A percentile compares a stretch with the other conserved stretches of the same genome.
phyloP scores from a whole-genome alignment of 495 filamentous ascomycete species.

The Tirmania nivea region DNA sequence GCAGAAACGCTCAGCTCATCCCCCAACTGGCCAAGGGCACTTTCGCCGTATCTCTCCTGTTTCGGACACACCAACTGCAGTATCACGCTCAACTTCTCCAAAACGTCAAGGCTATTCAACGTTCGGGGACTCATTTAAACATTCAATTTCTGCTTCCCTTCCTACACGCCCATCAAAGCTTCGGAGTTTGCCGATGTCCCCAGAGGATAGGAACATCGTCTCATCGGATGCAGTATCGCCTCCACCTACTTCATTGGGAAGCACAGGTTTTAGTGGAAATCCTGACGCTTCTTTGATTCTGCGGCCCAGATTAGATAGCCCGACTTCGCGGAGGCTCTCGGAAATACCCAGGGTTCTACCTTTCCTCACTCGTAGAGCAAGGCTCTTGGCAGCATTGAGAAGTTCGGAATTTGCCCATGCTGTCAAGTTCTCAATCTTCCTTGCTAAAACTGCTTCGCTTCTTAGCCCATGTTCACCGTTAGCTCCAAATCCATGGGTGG shows the following conservation, averaged over 20 bases:
- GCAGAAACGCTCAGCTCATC: conserved; percentile 17
- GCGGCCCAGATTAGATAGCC: conserved; percentile 27
- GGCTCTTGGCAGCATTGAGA: conserved; percentile 6
- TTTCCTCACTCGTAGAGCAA: conserved; percentile 12
- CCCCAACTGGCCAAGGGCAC: conserved; percentile 21
- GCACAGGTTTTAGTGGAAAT: no score
- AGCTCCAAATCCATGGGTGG: conserved; percentile 34
- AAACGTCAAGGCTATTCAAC: conserved; percentile 15
- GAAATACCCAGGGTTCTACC: conserved; percentile 8
- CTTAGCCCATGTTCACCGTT: conserved; percentile 39
- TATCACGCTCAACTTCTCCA: conserved; percentile 15
- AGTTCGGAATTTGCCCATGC: conserved; percentile 16
- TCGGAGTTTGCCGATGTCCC: conserved; percentile 14
- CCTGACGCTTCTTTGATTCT: conserved; percentile 29
- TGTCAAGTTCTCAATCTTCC: conserved; percentile 28
- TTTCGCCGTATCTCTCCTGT: conserved; percentile 36
- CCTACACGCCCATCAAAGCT: conserved; percentile 14
- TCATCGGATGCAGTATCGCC: no score
- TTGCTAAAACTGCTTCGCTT: conserved; percentile 33
- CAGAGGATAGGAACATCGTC: no score
- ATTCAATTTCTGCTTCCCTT: conserved; percentile 2
- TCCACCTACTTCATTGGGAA: no score
- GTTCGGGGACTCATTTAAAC: conserved; percentile 13
- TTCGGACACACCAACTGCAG: conserved; percentile 26
- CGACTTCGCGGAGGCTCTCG: conserved; percentile 21